A percentile compares a stretch with the other conserved stretches of the same genome.
Conservation (phyloP, 768 basidiomycete species). For the Cubamyces sp. region DNA sequence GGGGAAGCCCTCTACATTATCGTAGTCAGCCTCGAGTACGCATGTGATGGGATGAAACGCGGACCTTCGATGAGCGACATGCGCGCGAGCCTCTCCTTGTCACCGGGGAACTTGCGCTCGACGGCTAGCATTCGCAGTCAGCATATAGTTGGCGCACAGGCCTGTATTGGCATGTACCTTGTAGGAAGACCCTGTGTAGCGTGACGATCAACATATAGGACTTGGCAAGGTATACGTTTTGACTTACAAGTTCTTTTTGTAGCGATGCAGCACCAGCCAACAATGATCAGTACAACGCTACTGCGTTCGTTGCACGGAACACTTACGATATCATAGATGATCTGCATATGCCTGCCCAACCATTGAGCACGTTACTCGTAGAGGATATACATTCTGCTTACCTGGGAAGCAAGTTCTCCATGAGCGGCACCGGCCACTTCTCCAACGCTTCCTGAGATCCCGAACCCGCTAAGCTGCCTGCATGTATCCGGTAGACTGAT, state of each 20-base stretch:
- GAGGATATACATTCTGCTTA: neutral
- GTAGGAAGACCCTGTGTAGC: constrained; percentile 60
- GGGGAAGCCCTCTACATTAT: constrained; percentile 71
- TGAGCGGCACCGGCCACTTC: constrained; percentile 90
- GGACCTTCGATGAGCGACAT: constrained; percentile 93
- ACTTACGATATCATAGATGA: constrained; percentile 87
- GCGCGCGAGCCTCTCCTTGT: constrained; percentile 74
- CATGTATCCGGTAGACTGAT: neutral
- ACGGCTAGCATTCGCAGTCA: constrained; percentile 56
- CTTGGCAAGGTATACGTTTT: neutral
- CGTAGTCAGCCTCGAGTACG: too few species aligned
- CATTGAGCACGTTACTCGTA: neutral
- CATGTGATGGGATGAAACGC: neutral
- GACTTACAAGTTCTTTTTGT: constrained; percentile 52
- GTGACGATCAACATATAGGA: neutral
- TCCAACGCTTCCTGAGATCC: constrained; percentile 71
- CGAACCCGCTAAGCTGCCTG: neutral
- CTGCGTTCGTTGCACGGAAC: neutral
- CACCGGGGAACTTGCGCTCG: constrained; percentile 88
- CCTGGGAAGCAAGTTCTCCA: constrained; percentile 82
- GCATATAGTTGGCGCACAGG: neutral
- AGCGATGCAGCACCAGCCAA: neutral
- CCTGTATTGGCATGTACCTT: constrained; percentile 46
- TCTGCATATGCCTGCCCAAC: constrained; percentile 71
- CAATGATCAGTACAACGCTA: neutral